Percentiles rank a stretch among this genome's conserved stretches.
Conservation (phyloP, 2,329 filamentous ascomycete genomes). For the Penicillium sp. region DNA sequence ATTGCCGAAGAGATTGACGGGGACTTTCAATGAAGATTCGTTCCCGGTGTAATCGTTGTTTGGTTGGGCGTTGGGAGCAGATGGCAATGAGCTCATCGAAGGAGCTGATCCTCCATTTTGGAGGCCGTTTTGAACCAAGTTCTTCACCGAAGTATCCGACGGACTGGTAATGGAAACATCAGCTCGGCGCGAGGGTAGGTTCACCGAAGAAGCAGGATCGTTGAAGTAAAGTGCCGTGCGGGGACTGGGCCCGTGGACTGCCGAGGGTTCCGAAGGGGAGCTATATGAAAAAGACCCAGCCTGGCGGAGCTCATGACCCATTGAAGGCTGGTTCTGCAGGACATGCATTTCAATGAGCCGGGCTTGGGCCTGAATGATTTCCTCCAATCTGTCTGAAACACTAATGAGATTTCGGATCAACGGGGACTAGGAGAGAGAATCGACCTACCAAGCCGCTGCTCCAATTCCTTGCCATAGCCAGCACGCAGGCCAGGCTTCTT, state of each 20-base stretch:
- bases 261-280: constrained; percentile 56
- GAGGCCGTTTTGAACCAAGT: constrained; percentile 26
- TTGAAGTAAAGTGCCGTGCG: constrained; percentile 65
- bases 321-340: constrained; percentile 36
- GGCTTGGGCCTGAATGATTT: constrained; percentile 65
- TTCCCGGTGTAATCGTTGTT: constrained; percentile 47
- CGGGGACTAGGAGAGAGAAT: neutral
- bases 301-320: constrained; percentile 30
- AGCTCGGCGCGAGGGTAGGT: constrained; percentile 50
- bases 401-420: neutral
- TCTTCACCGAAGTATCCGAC: constrained; percentile 36
- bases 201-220: constrained; percentile 55
- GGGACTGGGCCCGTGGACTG: constrained; percentile 55
- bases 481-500: constrained; percentile 69
- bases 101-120: constrained; percentile 26
- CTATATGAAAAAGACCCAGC: constrained; percentile 34
- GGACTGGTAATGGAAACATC: constrained; percentile 45
- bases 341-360: constrained; percentile 66
- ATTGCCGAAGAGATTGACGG: constrained; percentile 57
- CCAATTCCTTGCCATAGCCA: constrained; percentile 71
- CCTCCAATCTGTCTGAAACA: constrained; percentile 63
- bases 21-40: constrained; percentile 59
- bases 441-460: constrained; percentile 61
- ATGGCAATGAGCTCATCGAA: constrained; percentile 25
- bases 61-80: constrained; percentile 23